phyloP scores from a whole-genome alignment of 2,329 filamentous ascomycete species.

The Chalara sp. region DNA sequence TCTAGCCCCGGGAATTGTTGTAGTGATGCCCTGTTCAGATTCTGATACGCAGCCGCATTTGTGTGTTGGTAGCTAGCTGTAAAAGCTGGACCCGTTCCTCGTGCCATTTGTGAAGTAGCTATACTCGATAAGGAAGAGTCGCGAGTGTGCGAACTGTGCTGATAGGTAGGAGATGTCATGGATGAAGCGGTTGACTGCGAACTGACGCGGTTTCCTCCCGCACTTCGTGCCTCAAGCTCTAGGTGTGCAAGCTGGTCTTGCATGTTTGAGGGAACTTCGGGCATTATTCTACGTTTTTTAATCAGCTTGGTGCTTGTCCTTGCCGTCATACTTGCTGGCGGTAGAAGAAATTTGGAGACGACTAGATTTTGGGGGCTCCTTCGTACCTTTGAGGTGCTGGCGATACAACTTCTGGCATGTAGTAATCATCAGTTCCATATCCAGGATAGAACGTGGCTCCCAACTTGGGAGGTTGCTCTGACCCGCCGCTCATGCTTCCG shows the following conservation, averaged over 20 bases:
- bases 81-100: slow-evolving; percentile 17
- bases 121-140: background rate
- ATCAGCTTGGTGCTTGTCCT: background rate
- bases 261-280: slow-evolving; percentile 94
- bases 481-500: background rate
- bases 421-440: slow-evolving; percentile 56
- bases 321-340: background rate
- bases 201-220: slow-evolving; percentile 22
- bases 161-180: slow-evolving; percentile 18
- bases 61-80: slow-evolving; percentile 27
- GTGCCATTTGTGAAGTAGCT: slow-evolving; percentile 5
- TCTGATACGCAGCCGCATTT: slow-evolving; percentile 27
- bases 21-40: slow-evolving; percentile 14
- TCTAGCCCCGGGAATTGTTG: slow-evolving; percentile 12
- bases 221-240: slow-evolving; percentile 67
- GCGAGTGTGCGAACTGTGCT: slow-evolving; percentile 10
- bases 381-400: slow-evolving; percentile 63
- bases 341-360: background rate
- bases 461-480: slow-evolving; percentile 27
- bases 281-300: slow-evolving; percentile 69
- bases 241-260: slow-evolving; percentile 88
- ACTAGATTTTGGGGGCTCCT: slow-evolving; percentile 1
- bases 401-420: slow-evolving; percentile 61
- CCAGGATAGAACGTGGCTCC: slow-evolving; percentile 64
- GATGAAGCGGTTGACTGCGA: slow-evolving; percentile 15